These are phyloP conservation scores for Phaffia rhodozyma DNA, from an alignment of 1,284 basidiomycete species.

Conservation along the genomic window DNA sequence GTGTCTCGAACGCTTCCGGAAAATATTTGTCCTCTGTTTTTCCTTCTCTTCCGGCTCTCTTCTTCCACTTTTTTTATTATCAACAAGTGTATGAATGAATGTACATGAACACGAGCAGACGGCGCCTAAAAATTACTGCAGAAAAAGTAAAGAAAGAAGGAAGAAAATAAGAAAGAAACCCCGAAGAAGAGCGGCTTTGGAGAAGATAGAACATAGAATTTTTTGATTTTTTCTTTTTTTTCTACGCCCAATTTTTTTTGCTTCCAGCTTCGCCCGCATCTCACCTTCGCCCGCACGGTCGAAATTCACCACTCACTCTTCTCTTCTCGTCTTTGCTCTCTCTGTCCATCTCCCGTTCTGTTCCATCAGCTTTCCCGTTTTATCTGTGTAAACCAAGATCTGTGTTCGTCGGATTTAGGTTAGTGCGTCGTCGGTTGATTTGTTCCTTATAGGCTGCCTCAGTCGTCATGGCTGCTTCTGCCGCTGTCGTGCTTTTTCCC, in stretches of 20 bases:
- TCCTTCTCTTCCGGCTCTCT: slow-evolving; percentile 42
- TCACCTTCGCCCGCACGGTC: no score
- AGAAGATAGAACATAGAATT: not conserved
- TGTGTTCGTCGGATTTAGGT: no score
- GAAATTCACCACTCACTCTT: no score
- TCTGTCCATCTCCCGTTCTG: no score
- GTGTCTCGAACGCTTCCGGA: slow-evolving; percentile 49
- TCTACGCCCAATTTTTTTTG: slow-evolving; percentile 14
- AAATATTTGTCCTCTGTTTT: not conserved
- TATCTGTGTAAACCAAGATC: no score
- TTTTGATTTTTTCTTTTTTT: slow-evolving; percentile 12
- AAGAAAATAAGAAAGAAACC: slow-evolving; percentile 33
- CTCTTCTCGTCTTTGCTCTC: no score
- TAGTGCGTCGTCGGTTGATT: no score
- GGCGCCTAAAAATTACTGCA: slow-evolving; percentile 47
- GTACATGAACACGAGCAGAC: not conserved
- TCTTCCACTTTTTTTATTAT: slow-evolving; percentile 47
- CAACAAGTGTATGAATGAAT: slow-evolving; percentile 27
- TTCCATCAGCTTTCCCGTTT: no score
- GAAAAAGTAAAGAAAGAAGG: slow-evolving; percentile 55
- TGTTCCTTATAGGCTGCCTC: no score
- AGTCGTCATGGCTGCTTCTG: no score
- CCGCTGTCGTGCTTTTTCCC: no score
- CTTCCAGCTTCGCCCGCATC: not conserved
- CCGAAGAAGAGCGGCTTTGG: no score